phyloP scores from a whole-genome alignment of 2,329 filamentous ascomycete species.

The Stachybotrys chartarum region DNA sequence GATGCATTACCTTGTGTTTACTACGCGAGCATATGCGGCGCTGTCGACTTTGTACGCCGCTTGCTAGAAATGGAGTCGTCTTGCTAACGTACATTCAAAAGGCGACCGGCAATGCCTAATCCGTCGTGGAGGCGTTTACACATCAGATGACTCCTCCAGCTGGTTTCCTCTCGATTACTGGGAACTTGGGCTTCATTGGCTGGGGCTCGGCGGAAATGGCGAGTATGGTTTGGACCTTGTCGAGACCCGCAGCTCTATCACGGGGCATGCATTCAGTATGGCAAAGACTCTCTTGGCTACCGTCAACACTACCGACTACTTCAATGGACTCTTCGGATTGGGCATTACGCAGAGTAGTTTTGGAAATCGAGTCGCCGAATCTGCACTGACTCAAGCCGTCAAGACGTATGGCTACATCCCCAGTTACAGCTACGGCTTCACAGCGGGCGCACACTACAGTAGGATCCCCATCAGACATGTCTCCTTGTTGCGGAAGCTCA shows the following conservation, averaged over 20 bases:
- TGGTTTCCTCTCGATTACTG: slow-evolving; percentile 55
- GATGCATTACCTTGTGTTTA: not conserved
- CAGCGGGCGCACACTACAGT: slow-evolving; percentile 69
- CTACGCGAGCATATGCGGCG: too few species aligned
- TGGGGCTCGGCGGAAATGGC: slow-evolving; percentile 54
- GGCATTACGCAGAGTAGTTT: slow-evolving; percentile 50
- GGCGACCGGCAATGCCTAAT: slow-evolving; percentile 45
- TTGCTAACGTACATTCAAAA: slow-evolving; percentile 11
- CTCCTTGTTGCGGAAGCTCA: slow-evolving; percentile 5
- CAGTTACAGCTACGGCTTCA: slow-evolving; percentile 69
- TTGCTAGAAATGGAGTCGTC: not conserved
- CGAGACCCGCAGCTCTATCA: slow-evolving; percentile 30
- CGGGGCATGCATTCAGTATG: slow-evolving; percentile 31
- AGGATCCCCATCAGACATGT: slow-evolving; percentile 15
- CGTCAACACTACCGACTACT: slow-evolving; percentile 49
- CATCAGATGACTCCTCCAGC: slow-evolving; percentile 42
- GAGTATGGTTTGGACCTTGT: slow-evolving; percentile 54
- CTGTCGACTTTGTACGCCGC: not conserved
- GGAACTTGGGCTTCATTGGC: slow-evolving; percentile 50
- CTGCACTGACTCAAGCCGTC: slow-evolving; percentile 50
- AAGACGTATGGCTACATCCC: slow-evolving; percentile 54
- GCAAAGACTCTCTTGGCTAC: slow-evolving; percentile 39
- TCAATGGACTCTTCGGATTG: slow-evolving; percentile 48
- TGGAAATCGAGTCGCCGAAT: slow-evolving; percentile 37
- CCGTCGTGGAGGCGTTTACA: slow-evolving; percentile 53